These are phyloP conservation scores for Botrytis paeoniae DNA, from an alignment of 2,329 filamentous ascomycete genomes.

Conservation along the genomic window DNA sequence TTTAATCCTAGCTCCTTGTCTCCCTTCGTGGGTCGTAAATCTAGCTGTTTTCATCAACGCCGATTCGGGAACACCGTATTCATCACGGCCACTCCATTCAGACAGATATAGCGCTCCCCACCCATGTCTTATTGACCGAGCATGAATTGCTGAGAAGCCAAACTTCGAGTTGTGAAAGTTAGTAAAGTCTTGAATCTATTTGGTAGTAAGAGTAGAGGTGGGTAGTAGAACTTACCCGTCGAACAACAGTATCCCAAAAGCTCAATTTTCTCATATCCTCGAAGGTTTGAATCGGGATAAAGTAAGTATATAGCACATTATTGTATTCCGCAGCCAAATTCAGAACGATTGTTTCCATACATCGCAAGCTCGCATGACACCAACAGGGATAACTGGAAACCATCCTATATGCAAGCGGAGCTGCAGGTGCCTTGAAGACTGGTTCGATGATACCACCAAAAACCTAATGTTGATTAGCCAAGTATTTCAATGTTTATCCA, in stretches of 20 bases:
- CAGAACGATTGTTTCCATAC: not conserved
- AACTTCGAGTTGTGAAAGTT: not conserved
- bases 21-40: not conserved
- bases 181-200: not conserved
- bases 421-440: not conserved
- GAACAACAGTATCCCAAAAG: slow-evolving; percentile 9
- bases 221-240: not conserved
- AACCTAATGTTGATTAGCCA: not conserved
- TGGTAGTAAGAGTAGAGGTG: not conserved
- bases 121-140: slow-evolving; percentile 4
- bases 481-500: not conserved
- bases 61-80: not conserved
- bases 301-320: not conserved
- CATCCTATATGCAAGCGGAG: slow-evolving; percentile 11
- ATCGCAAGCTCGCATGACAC: not conserved
- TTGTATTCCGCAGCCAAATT: not conserved
- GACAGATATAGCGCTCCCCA: not conserved
- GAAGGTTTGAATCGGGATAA: slow-evolving; percentile 4
- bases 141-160: not conserved
- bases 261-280: slow-evolving; percentile 2
- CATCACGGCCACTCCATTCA: not conserved
- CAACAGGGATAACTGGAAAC: not conserved
- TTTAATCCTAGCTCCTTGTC: rapidly evolving
- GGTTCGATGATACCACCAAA: slow-evolving; percentile 16
- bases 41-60: rapidly evolving